Base-by-base conservation (phyloP, 331 rosid genomes). In the Dryas integrifolia region DNA sequence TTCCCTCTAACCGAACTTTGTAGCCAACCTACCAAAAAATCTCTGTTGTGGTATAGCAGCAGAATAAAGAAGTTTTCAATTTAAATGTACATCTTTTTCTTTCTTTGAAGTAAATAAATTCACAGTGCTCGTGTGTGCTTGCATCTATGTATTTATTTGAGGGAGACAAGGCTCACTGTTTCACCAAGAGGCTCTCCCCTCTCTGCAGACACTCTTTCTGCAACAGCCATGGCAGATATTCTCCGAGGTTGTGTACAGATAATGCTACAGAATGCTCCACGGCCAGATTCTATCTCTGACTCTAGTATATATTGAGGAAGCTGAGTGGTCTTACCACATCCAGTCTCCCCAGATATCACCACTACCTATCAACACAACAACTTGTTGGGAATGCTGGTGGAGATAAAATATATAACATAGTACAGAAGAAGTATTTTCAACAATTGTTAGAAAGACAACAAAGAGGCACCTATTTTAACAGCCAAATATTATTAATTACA, bases 141-240 rank as follows among this genome's bases (percentile, higher is more conserved):
- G 52, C 15, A 70, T 53, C 50, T 52, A 52, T 78, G 66, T 78
- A 43, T 73, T 21, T 75, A 65, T 76, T 78, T 58, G 26, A 64
- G 70, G 77, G 81, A 75, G 67, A 62, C 43, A 64, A 70, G 65
- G 77, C 98, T 91, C 85, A 91, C 97, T 65, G 97, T 88, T 77
- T 91, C 98, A 67, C 98, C 98, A 51, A 93, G 97, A 81, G 92
- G 82, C 69, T 82, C 89, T 72, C 89, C 89, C 74, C 87, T 83
- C 83, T 86, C 89, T 58, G 83, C 41, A 30, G 89, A 83, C 57
- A 83, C 89, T 78, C 89, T 82, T 69, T 85, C 89, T 40, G 87
- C 73, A 75, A 82, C 87, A 69, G 89, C 83, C 85, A 82, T 82
- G 47, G 87, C 89, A 80, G 89, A 83, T 65, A 86, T 86, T 70